Percentiles rank a stretch among this genome's conserved stretches.
phyloP scores from a whole-genome alignment of 495 filamentous ascomycete genomes.

The Hyphodiscus hymeniophilus region DNA sequence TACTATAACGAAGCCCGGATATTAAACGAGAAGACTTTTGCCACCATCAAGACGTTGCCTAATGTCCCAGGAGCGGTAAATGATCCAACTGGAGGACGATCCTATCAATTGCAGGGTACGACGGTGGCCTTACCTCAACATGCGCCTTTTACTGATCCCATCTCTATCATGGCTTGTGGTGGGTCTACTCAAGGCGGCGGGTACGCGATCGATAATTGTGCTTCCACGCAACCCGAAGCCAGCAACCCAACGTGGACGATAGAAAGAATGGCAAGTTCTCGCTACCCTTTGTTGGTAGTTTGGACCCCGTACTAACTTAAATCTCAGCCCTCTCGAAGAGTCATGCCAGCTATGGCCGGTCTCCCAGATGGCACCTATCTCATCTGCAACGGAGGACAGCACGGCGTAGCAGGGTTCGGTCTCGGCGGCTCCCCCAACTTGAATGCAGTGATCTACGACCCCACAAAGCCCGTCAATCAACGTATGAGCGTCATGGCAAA shows the following conservation, averaged over 20 bases:
- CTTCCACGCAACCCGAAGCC: slow-evolving; percentile 50
- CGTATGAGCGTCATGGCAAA: slow-evolving; percentile 58
- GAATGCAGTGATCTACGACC: slow-evolving; percentile 59
- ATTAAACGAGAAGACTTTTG: slow-evolving; percentile 47
- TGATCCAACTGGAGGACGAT: slow-evolving; percentile 47
- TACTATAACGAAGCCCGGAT: slow-evolving; percentile 62
- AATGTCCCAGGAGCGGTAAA: slow-evolving; percentile 54
- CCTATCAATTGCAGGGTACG: slow-evolving; percentile 54
- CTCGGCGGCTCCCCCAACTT: slow-evolving; percentile 46
- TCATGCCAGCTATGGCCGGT: slow-evolving; percentile 55
- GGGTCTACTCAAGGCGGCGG: slow-evolving; percentile 42
- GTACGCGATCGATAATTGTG: slow-evolving; percentile 58
- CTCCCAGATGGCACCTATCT: slow-evolving; percentile 60
- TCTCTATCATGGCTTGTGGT: slow-evolving; percentile 51
- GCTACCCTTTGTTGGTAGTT: background rate
- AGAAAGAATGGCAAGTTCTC: slow-evolving; percentile 44
- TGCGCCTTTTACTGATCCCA: slow-evolving; percentile 46
- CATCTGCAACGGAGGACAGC: slow-evolving; percentile 51
- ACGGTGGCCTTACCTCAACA: slow-evolving; percentile 49
- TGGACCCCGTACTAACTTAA: background rate
- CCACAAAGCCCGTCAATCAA: slow-evolving; percentile 40
- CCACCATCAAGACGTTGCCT: slow-evolving; percentile 43
- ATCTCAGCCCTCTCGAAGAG: slow-evolving; percentile 45
- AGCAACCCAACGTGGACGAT: slow-evolving; percentile 46
- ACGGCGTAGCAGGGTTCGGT: slow-evolving; percentile 57